Conservation (phyloP, 2,329 filamentous ascomycete species). For the Claviceps citrina region DNA sequence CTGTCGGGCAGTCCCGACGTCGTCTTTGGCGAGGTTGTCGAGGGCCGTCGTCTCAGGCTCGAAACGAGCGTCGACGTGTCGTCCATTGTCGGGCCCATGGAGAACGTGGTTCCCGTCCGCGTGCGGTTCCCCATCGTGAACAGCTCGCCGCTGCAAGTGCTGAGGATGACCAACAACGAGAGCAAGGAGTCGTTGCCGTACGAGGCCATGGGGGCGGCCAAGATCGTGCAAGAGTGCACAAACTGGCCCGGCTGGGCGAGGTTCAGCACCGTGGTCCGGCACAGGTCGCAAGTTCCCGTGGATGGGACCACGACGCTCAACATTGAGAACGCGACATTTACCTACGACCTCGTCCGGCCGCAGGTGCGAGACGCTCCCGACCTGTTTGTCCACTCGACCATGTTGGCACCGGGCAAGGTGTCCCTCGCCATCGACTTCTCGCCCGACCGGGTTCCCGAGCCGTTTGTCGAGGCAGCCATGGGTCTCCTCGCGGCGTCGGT, state of each 20-base stretch:
- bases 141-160: conserved; percentile 32
- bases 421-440: conserved; percentile 31
- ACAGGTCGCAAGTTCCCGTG: conserved; percentile 19
- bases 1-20: conserved; percentile 34
- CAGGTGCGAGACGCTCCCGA: conserved; percentile 28
- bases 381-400: conserved; percentile 28
- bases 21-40: conserved; percentile 39
- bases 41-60: conserved; percentile 29
- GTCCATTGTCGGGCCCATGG: conserved; percentile 30
- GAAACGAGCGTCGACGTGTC: conserved; percentile 39
- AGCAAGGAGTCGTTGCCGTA: conserved; percentile 30
- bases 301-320: conserved; percentile 27
- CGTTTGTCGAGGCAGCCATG: conserved; percentile 30
- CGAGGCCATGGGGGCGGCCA: conserved; percentile 34
- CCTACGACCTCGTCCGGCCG: conserved; percentile 26
- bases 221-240: conserved; percentile 39
- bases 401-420: conserved; percentile 20
- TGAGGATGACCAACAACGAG: conserved; percentile 34
- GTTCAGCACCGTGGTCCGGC: conserved; percentile 39
- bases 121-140: conserved; percentile 28
- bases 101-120: conserved; percentile 34
- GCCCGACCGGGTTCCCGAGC: conserved; percentile 25
- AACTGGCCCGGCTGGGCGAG: conserved; percentile 37
- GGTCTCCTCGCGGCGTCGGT: conserved; percentile 30
- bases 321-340: conserved; percentile 30